These are phyloP conservation scores for Phytophthora vignae DNA, from an alignment of 352 stramenopile genomes.

Conservation along the genomic window DNA sequence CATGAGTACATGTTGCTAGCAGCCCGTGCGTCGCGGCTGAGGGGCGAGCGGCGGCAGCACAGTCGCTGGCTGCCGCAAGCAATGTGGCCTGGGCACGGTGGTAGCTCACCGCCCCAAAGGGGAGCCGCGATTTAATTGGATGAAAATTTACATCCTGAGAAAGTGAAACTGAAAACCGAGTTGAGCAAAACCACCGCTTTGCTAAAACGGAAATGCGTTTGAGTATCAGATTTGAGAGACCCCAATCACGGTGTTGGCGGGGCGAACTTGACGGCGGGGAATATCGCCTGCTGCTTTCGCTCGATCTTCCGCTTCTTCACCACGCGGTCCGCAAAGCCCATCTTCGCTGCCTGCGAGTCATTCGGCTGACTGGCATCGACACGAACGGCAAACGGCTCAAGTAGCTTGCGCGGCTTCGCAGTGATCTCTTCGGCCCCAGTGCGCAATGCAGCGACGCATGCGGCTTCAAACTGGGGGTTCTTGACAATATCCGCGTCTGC, in stretches of 20 bases:
- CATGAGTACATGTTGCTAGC: too few relatives aligned
- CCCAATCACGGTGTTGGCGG: conserved; percentile 3
- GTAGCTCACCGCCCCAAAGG: too few relatives aligned
- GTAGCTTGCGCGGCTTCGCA: background rate
- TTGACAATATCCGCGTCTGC: conserved; percentile 2
- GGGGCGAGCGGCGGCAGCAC: too few relatives aligned
- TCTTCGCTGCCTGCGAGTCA: background rate
- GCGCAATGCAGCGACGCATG: background rate
- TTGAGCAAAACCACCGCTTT: too few relatives aligned
- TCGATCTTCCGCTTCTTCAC: background rate
- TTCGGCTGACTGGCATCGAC: background rate
- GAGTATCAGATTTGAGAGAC: too few relatives aligned
- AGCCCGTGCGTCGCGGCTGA: too few relatives aligned
- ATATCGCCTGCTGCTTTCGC: background rate
- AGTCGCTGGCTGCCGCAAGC: too few relatives aligned
- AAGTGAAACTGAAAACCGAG: too few relatives aligned
- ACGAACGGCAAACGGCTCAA: background rate
- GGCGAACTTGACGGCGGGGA: background rate
- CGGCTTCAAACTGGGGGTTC: conserved; percentile 1
- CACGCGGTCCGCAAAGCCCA: conserved; percentile 6
- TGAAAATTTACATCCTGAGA: too few relatives aligned
- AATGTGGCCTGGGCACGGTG: too few relatives aligned
- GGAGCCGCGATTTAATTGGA: too few relatives aligned
- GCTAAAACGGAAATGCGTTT: too few relatives aligned
- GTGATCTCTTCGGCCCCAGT: background rate